Evolutionary conservation across 2,329 filamentous ascomycete species (phyloP), one percentile per base, ranked within the genome.

Genomic region (Aureobasidium sp.): DNA sequence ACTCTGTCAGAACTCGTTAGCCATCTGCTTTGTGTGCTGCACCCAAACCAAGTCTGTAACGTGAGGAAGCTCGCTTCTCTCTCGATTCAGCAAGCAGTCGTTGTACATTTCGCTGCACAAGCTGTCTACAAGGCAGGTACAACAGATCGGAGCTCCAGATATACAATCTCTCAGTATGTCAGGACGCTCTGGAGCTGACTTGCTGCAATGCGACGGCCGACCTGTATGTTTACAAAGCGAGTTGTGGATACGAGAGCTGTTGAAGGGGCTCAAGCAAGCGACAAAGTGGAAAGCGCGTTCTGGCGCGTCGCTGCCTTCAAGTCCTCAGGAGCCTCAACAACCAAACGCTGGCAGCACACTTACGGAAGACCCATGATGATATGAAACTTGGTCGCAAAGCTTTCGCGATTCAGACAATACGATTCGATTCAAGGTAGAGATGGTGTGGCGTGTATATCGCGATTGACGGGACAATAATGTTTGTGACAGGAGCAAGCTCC

Each of bases 1-100:
- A 89, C 83, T 68, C 84, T 85, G 69, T 61, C 20, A 20, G 23
- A 6, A 15, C 10, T 27, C 20, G 53, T 66, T 20, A 63, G 50
- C 38, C 25, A 50, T 61, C 45, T 40, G 18, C 45, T 20, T 61
- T 10, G 33, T 25, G 4, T 7, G 20, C 4, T 10, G 42, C 31
- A 23, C 11, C n/a, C 31, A 8, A 27, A 16, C 27, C 33, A 10
- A 45, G 25, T 31, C 31, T n/a, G 33, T 31, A 23, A 36, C 38
- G 13, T 31, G 40, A 47, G 36, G 51, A 25, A 55, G n/a, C 15
- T 33, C 53, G 53, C 25, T n/a, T 55, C 53, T 42, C n/a, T 31
- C 27, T 29, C 33, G 4, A 25, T 8, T 20, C 11, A 10, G 31
- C 38, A 45, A 38, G 36, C 54, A 58, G 40, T 31, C 25, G 38